Base-by-base conservation (phyloP, 2,329 filamentous ascomycete genomes). In the Phaeosphaeriaceae sp. region DNA sequence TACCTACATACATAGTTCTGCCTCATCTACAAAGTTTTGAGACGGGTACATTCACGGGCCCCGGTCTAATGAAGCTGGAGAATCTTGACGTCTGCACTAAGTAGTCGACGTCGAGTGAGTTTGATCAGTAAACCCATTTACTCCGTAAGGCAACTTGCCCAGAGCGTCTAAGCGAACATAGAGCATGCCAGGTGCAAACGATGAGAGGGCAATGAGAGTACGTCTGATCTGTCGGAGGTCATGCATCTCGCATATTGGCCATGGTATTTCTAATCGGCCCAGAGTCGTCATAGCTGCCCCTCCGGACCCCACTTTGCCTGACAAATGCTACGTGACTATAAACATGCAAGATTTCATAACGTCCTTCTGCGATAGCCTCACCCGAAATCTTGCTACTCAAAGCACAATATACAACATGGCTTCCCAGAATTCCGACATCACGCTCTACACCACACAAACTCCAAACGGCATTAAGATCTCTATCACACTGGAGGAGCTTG, bases 391-490 rank as follows among this genome's bases (percentile, higher is more conserved):
- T 19, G 11, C 11, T 19, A 41, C 20, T 11, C 13, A 19, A 20
- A 51, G 11, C 24, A 24, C 17, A 22, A 17, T n/a, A 11, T 9
- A n/a, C 41, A n/a, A 44, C 49, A 71, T 70, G 66, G 60, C 73
- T 27, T 67, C 70, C 27, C 60, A 70, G 53, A 63, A 69, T 49
- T 83, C 90, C 6, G 83, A 91, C 67, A 92, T 96, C 69, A 90
- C 88, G 45, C 86, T 96, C 27, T 96, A 95, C 81, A 96, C 92
- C 13, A 84, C 86, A 13, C 85, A 88, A 71, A 97, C 93, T 51
- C 92, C 93, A 47, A 97, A 97, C 79, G 92, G 93, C 63, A 90
- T 95, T 83, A 97, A 96, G 78, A 86, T 92, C 61, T 93, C 91
- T 56, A 96, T 97, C 65, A 85, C 91, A 10, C 82, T 97, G 17